These are phyloP conservation scores for Camellia japonica DNA, from an alignment of 148 eudicot species.

Conservation along the genomic window DNA sequence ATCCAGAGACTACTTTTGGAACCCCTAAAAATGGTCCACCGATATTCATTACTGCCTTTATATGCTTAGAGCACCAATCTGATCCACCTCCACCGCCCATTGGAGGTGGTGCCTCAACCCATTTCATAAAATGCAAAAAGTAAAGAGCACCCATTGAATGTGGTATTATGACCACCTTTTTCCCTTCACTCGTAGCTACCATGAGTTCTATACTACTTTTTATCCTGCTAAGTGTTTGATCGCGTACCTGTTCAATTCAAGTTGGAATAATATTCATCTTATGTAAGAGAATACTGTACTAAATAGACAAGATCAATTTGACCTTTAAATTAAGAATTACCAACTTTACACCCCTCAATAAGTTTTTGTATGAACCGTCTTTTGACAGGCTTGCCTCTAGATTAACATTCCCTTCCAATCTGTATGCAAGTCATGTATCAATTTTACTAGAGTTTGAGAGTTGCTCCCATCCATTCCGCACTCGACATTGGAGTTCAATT, in stretches of 20 bases:
- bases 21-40: constrained; percentile 97
- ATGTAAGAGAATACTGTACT: neutral
- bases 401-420: neutral
- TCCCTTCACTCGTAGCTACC: constrained; percentile 87
- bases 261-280: constrained; percentile 13
- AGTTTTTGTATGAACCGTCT: neutral
- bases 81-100: constrained; percentile 98
- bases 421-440: neutral
- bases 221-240: constrained; percentile 79
- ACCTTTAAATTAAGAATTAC: neutral
- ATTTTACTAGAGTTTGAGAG: neutral
- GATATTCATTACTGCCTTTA: constrained; percentile 90
- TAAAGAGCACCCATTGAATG: constrained; percentile 97
- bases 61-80: constrained; percentile 83
- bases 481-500: neutral
- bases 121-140: constrained; percentile 97
- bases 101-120: constrained; percentile 98
- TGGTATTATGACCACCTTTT: constrained; percentile 84
- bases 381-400: neutral
- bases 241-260: constrained; percentile 64
- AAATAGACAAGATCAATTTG: neutral
- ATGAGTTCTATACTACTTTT: constrained; percentile 92
- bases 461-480: neutral
- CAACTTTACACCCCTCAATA: neutral
- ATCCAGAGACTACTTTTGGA: constrained; percentile 81